Evolutionary conservation across 2,329 filamentous ascomycete genomes (phyloP).

Genomic region (Akanthomyces dipterigenus): DNA sequence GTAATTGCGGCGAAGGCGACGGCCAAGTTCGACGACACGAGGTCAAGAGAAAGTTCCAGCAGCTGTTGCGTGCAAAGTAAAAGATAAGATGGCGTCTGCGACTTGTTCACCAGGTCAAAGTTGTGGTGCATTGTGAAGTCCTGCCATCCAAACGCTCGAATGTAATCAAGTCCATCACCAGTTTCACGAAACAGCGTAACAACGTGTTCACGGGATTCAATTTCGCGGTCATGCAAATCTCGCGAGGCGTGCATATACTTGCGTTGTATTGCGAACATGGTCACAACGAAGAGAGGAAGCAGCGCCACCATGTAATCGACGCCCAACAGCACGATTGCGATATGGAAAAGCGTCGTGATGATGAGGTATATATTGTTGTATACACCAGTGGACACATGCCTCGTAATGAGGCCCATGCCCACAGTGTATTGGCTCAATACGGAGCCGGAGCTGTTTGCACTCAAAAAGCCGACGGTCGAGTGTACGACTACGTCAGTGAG

Average conservation of each 20-base stretch:
- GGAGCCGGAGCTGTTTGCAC: background rate
- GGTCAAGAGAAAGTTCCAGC: background rate
- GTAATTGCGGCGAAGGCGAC: background rate
- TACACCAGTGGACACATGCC: background rate
- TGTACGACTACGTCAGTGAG: background rate
- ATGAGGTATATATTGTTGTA: no score
- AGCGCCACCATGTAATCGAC: background rate
- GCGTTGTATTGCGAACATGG: no score
- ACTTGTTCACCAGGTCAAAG: background rate
- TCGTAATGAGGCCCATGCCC: background rate
- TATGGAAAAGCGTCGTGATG: background rate
- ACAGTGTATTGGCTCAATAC: background rate
- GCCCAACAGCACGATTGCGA: background rate
- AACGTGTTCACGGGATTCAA: background rate
- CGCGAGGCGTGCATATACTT: background rate
- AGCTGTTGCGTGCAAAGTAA: background rate
- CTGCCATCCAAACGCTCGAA: background rate
- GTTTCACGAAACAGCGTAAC: background rate
- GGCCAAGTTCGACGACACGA: background rate
- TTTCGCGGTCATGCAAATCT: background rate
- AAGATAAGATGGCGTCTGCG: background rate
- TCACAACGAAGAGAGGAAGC: no score
- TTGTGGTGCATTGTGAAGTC: fast-evolving
- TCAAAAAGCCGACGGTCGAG: background rate
- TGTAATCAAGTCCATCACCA: background rate